Evolutionary conservation across 1,139 yeast genomes (phyloP).

Genomic region (Pichia sp.): DNA sequence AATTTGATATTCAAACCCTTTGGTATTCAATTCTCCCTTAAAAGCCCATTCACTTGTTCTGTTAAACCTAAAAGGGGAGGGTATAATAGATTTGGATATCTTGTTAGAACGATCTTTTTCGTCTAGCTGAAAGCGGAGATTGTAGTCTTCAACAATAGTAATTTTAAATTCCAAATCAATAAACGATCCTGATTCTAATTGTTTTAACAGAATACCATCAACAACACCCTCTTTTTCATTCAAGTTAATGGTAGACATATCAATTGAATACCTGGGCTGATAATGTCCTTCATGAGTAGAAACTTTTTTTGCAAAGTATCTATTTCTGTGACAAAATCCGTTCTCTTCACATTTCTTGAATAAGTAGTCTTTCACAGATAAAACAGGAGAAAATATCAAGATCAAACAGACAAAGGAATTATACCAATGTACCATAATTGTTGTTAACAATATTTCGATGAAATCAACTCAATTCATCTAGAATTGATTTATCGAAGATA

Average conservation of each 20-base stretch:
- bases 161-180: conserved; percentile 50
- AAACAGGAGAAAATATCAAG: conserved; percentile 8
- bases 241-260: conserved; percentile 33
- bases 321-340: conserved; percentile 80
- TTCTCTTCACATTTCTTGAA: conserved; percentile 77
- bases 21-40: conserved; percentile 9
- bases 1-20: conserved; percentile 17
- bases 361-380: conserved; percentile 58
- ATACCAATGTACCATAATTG: not conserved
- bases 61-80: conserved; percentile 44
- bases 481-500: not conserved
- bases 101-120: conserved; percentile 40
- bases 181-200: conserved; percentile 23
- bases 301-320: conserved; percentile 56
- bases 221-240: conserved; percentile 27
- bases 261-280: conserved; percentile 49
- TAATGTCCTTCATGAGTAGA: conserved; percentile 26
- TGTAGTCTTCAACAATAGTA: conserved; percentile 45
- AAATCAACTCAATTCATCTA: too few relatives aligned
- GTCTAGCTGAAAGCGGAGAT: conserved; percentile 54
- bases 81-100: conserved; percentile 11
- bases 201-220: conserved; percentile 43
- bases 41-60: conserved; percentile 61
- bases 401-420: conserved; percentile 2
- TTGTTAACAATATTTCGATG: too few relatives aligned